phyloP scores from a whole-genome alignment of 352 stramenopile genomes.

The Blastocystis sp. region DNA sequence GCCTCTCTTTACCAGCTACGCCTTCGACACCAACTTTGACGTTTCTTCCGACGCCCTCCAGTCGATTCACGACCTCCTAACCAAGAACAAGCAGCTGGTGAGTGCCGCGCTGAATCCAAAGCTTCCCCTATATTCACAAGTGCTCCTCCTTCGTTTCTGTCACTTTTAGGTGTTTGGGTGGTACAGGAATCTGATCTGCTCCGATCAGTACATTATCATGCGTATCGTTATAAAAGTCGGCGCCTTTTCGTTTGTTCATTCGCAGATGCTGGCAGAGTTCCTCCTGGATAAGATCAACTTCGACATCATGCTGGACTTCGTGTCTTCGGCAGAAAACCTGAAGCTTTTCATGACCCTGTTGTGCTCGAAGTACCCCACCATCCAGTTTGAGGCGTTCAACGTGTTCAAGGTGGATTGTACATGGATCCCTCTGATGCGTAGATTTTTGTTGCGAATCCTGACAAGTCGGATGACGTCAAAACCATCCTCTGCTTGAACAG shows the following conservation, averaged over 20 bases:
- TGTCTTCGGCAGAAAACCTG: conserved; percentile 46
- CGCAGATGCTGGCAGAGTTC: conserved; percentile 47
- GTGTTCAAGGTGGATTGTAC: conserved; percentile 48
- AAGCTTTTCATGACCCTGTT: conserved; percentile 62
- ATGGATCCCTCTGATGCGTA: background rate
- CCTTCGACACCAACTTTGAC: conserved; percentile 62
- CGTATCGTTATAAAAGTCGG: conserved; percentile 23
- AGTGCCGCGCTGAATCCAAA: conserved; percentile 17
- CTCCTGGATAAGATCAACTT: conserved; percentile 70
- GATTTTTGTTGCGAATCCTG: conserved; percentile 68
- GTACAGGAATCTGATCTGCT: conserved; percentile 24
- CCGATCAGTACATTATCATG: conserved; percentile 40
- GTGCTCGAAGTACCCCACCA: conserved; percentile 40
- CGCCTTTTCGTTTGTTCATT: background rate
- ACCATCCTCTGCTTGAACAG: conserved; percentile 29
- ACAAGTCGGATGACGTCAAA: conserved; percentile 39
- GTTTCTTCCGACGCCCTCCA: conserved; percentile 64
- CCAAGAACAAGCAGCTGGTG: conserved; percentile 62
- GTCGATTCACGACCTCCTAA: conserved; percentile 55
- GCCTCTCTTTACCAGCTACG: conserved; percentile 63
- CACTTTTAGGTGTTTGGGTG: conserved; percentile 7
- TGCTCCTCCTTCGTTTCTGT: background rate
- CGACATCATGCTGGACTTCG: conserved; percentile 61
- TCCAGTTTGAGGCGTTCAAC: conserved; percentile 66
- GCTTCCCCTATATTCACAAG: conserved; percentile 2